phyloP scores from a whole-genome alignment of 345 rosid species.

The Litchi chinensis region DNA sequence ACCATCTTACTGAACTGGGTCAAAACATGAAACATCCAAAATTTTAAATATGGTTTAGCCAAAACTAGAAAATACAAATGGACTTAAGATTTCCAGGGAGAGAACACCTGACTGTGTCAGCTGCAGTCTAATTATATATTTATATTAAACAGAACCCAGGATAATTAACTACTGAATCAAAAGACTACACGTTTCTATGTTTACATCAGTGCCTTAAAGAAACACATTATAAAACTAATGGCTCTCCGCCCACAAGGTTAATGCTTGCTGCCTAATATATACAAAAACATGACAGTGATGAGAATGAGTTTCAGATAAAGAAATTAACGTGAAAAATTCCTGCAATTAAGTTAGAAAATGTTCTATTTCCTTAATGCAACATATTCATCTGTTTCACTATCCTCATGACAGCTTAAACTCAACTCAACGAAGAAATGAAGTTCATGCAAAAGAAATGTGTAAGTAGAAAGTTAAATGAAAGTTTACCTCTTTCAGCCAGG shows the following conservation, averaged over 20 bases:
- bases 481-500: slow-evolving; percentile 91
- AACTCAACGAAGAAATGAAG: neutral
- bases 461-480: slow-evolving; percentile 4
- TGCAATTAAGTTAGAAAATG: neutral
- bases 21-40: neutral
- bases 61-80: neutral
- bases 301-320: neutral
- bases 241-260: neutral
- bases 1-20: neutral
- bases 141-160: neutral
- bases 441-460: neutral
- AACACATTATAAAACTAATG: neutral
- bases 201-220: neutral
- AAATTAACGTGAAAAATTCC: neutral
- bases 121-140: neutral
- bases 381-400: slow-evolving; percentile 2
- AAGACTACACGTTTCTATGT: neutral
- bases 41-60: neutral
- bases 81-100: neutral
- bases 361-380: neutral
- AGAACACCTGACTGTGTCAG: neutral
- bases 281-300: neutral
- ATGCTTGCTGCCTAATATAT: neutral
- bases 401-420: slow-evolving; percentile 17
- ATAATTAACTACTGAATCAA: too few species aligned